A percentile compares a stretch with the other conserved stretches of the same genome.
Evolutionary conservation across 2,329 filamentous ascomycete species (phyloP).

Genomic region (Curvularia sp.): DNA sequence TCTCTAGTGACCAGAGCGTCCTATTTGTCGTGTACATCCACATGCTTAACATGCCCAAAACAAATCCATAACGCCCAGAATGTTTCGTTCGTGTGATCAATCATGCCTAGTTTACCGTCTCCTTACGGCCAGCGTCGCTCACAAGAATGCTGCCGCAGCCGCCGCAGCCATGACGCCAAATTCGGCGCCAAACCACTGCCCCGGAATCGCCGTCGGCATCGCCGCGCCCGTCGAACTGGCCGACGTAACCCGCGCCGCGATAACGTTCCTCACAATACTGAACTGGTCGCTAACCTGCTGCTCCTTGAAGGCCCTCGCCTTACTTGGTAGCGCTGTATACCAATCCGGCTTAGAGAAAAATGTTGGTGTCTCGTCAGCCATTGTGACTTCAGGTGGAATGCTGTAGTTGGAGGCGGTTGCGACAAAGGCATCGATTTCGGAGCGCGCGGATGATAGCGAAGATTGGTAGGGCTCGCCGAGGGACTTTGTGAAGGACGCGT

Average conservation of each 20-base stretch:
- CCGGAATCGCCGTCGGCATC: constrained; percentile 27
- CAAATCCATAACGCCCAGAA: neutral
- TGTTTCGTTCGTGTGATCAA: neutral
- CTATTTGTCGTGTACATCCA: neutral
- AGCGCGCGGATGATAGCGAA: constrained; percentile 35
- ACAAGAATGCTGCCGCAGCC: constrained; percentile 39
- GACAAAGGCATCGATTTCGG: constrained; percentile 37
- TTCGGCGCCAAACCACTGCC: constrained; percentile 28
- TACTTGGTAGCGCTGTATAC: constrained; percentile 40
- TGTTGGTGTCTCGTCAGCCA: constrained; percentile 28
- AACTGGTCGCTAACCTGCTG: constrained; percentile 42
- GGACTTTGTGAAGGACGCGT: constrained; percentile 27
- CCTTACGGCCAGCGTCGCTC: neutral
- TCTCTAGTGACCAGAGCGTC: neutral
- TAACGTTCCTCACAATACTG: constrained; percentile 36
- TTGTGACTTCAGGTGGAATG: constrained; percentile 38
- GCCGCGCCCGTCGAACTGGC: constrained; percentile 28
- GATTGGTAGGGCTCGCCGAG: constrained; percentile 37
- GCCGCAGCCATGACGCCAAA: constrained; percentile 41
- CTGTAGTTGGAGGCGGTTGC: constrained; percentile 33
- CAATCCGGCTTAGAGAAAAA: constrained; percentile 35
- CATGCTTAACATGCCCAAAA: neutral
- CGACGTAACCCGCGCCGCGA: constrained; percentile 23
- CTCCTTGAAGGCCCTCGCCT: constrained; percentile 40
- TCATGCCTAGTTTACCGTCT: neutral